phyloP scores from a whole-genome alignment of 1,284 basidiomycete species.

The Irpex sp. region DNA sequence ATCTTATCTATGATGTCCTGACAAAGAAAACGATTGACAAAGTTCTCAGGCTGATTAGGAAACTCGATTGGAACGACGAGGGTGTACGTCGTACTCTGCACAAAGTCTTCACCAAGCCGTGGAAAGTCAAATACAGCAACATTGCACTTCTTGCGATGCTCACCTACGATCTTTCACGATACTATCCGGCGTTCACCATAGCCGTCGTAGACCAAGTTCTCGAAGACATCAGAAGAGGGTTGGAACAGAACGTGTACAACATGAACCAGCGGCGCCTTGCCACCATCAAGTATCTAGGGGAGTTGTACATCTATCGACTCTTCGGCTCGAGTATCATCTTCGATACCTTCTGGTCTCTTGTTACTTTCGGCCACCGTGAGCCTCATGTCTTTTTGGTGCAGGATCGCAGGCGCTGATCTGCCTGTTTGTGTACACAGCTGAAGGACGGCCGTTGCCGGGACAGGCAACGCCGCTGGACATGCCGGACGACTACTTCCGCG shows the following conservation, averaged over 20 bases:
- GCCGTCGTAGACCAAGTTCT: conserved; percentile 91
- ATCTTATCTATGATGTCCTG: conserved; percentile 90
- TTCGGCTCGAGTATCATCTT: conserved; percentile 89
- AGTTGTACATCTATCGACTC: conserved; percentile 96
- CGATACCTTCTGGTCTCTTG: conserved; percentile 90
- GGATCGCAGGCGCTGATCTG: conserved; percentile 8
- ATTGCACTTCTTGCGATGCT: conserved; percentile 92
- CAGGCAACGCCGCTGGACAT: conserved; percentile 79
- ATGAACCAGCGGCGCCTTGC: conserved; percentile 92
- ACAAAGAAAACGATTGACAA: conserved; percentile 91
- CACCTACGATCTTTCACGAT: conserved; percentile 89
- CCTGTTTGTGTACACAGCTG: conserved; percentile 45
- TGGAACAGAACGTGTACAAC: conserved; percentile 95
- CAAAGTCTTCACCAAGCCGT: conserved; percentile 91
- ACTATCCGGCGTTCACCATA: conserved; percentile 87
- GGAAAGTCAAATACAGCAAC: conserved; percentile 93
- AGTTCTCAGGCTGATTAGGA: conserved; percentile 87
- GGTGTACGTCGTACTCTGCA: conserved; percentile 52
- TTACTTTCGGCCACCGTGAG: conserved; percentile 96
- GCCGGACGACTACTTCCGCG: conserved; percentile 94
- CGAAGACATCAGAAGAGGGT: conserved; percentile 86
- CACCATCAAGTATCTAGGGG: conserved; percentile 91
- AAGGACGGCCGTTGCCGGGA: conserved; percentile 85
- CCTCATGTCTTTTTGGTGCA: neutral
- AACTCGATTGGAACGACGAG: conserved; percentile 92